These are phyloP conservation scores for Plantago elongata DNA, from an alignment of 257 asterid genomes.

Conservation along the genomic window DNA sequence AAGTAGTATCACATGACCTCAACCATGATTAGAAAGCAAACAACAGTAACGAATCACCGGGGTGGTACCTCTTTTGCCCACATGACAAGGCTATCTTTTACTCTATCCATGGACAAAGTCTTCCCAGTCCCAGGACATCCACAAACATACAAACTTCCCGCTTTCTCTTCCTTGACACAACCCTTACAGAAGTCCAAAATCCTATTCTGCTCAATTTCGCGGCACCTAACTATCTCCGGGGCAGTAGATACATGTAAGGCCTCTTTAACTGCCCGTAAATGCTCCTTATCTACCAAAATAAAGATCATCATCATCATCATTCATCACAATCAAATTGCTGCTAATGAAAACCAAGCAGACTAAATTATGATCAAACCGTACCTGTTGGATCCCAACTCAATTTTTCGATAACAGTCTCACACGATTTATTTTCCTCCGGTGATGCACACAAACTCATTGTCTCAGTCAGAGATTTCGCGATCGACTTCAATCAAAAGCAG, in stretches of 20 bases:
- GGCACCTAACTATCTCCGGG: slow-evolving; percentile 55
- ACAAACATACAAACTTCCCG: slow-evolving; percentile 81
- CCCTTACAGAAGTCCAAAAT: slow-evolving; percentile 74
- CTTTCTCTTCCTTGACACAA: slow-evolving; percentile 57
- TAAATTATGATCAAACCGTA: slow-evolving; percentile 17
- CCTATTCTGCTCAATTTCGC: slow-evolving; percentile 66
- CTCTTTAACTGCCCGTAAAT: slow-evolving; percentile 68
- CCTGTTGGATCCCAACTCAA: slow-evolving; percentile 76
- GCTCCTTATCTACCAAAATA: slow-evolving; percentile 48
- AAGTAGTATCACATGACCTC: neutral
- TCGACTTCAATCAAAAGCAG: slow-evolving; percentile 25
- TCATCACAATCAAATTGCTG: neutral
- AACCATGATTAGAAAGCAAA: neutral
- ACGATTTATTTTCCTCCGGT: slow-evolving; percentile 38
- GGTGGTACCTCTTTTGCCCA: slow-evolving; percentile 77
- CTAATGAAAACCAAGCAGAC: neutral
- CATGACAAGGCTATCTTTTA: slow-evolving; percentile 42
- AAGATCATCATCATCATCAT: slow-evolving; percentile 7
- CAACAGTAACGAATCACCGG: neutral
- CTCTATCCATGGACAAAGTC: slow-evolving; percentile 71
- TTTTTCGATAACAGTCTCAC: slow-evolving; percentile 37
- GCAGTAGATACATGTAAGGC: slow-evolving; percentile 76
- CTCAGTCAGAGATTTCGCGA: slow-evolving; percentile 31
- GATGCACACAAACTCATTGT: slow-evolving; percentile 31
- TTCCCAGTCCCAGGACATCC: slow-evolving; percentile 99